phyloP scores from a whole-genome alignment of 352 stramenopile genomes.

The Thalassiosira mediterranea region DNA sequence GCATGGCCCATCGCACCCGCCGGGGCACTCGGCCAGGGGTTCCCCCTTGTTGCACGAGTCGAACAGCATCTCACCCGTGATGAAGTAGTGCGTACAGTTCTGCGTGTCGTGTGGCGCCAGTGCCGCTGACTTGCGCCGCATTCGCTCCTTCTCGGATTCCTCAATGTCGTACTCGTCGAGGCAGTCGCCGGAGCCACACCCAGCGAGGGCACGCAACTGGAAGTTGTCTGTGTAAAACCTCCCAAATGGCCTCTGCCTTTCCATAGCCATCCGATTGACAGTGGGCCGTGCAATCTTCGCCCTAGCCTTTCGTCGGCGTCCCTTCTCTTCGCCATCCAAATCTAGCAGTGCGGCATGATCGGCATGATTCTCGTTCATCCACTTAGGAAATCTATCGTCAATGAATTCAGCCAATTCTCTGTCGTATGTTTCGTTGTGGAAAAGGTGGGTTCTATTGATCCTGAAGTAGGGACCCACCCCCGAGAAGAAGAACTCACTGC shows the following conservation, averaged over 20 bases:
- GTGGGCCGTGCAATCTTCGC: too few relatives aligned
- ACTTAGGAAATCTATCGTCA: conserved; percentile 19
- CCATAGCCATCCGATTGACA: conserved; percentile 5
- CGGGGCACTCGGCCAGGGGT: conserved; percentile 11
- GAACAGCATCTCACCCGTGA: conserved; percentile 16
- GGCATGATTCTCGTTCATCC: too few relatives aligned
- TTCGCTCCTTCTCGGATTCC: conserved; percentile 1
- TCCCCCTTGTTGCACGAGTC: conserved; percentile 25
- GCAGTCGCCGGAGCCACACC: conserved; percentile 34
- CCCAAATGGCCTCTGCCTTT: conserved; percentile 40
- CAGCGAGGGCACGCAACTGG: conserved; percentile 36
- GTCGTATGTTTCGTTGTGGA: conserved; percentile 33
- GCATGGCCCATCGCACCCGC: conserved; percentile 51
- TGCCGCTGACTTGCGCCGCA: too few relatives aligned
- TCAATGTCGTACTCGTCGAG: too few relatives aligned
- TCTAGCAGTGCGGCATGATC: too few relatives aligned
- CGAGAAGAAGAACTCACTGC: conserved; percentile 49
- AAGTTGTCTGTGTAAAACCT: conserved; percentile 48
- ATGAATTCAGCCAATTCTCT: conserved; percentile 8
- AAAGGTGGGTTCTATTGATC: conserved; percentile 13
- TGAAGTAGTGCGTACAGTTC: too few relatives aligned
- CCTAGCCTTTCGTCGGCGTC: too few relatives aligned
- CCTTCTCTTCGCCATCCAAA: not conserved
- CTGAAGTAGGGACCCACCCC: conserved; percentile 18
- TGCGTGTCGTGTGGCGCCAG: too few relatives aligned